Base-by-base conservation (phyloP, 2,329 filamentous ascomycete species). In the Trichoderma koningii region DNA sequence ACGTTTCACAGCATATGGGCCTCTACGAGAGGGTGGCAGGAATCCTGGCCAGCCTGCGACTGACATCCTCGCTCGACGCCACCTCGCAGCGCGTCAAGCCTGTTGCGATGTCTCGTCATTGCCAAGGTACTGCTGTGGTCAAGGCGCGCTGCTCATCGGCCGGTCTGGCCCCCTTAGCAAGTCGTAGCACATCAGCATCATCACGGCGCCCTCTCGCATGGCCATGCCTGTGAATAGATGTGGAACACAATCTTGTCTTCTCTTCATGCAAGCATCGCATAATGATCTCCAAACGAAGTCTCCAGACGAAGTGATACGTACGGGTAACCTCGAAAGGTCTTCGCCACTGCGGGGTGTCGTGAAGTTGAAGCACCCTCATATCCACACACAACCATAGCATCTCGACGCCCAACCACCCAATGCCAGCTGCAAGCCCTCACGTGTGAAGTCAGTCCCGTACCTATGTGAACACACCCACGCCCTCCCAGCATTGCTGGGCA, bases 11-110 rank as follows among this genome's bases (percentile, higher is more conserved):
- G n/a, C 38, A 52, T 12, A 10, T 34, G 30, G 17, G 12, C 7
- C 10, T 10, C 5, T 12, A 14, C 15, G 7, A 6, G 47, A 51
- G 15, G 55, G 26, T 28, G 26, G 42, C 15, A 42, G 48, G 42
- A 7, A 30, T 47, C 34, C 3, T 42, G 17, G n/a, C 1, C n/a
- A 15, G 14, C 28, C 38, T 23, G 15, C 42, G 57, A 50, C 41
- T 23, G 57, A 14, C 47, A 51, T 26, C 30, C 15, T n/a, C 34
- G n/a, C 38, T 52, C 52, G n/a, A 41, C 23, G 38, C 48, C 38
- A 62, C 19, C 48, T 52, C 48, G 45, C n/a, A 48, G 15, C 17
- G 57, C 48, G 28, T 45, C 48, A 52, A 52, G 14, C 47, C 38
- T 38, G 21, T 52, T n/a, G 12, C 34, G 28, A 51, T 44, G 55